Conservation (phyloP, 768 basidiomycete species). For the Naganishia onofrii region DNA sequence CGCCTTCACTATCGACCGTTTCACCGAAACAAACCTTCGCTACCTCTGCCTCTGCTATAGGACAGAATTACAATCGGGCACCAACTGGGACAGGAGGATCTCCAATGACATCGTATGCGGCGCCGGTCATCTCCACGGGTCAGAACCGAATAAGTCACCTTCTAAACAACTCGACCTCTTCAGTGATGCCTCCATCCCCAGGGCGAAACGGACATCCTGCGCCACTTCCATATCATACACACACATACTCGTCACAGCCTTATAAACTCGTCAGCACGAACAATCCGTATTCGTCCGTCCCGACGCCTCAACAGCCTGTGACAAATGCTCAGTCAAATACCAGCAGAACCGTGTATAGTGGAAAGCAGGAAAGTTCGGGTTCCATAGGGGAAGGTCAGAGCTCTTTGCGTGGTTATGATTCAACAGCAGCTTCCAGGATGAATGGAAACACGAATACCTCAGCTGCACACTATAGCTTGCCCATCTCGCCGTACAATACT, state of each 20-base stretch:
- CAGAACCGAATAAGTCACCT: constrained; percentile 21
- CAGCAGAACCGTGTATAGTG: constrained; percentile 12
- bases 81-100: background rate
- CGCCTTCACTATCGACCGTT: background rate
- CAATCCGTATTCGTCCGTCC: background rate
- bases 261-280: constrained; percentile 24
- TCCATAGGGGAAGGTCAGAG: background rate
- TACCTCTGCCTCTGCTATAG: constrained; percentile 1
- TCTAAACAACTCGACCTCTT: constrained; percentile 10
- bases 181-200: constrained; percentile 18
- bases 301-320: background rate
- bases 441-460: background rate
- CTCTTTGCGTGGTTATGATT: constrained; percentile 9
- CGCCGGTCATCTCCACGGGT: constrained; percentile 12
- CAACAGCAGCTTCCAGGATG: constrained; percentile 6
- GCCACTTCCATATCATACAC: constrained; percentile 8
- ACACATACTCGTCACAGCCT: constrained; percentile 16
- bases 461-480: constrained; percentile 6
- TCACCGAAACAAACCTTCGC: constrained; percentile 13
- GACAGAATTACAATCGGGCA: background rate
- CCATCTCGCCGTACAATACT: constrained; percentile 16
- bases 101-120: background rate
- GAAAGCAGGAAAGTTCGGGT: constrained; percentile 3
- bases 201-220: constrained; percentile 2
- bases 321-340: background rate